Evolutionary conservation across 1,284 basidiomycete species (phyloP).

Genomic region (Pulchroboletus neoregius): DNA sequence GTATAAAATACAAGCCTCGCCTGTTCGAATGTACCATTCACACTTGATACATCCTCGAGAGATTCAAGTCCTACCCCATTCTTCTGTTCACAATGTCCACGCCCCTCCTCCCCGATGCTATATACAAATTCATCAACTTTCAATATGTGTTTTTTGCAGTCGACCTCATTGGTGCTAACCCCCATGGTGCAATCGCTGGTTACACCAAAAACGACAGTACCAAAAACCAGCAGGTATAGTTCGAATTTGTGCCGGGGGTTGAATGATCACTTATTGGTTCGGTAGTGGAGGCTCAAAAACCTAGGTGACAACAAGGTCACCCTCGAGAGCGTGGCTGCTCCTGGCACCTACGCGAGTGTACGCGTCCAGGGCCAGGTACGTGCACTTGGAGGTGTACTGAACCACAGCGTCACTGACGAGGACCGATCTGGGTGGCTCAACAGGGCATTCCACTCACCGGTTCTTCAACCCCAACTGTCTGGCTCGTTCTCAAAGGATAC

Average conservation of each 20-base stretch:
- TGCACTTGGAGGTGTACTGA: not conserved
- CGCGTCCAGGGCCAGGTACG: not conserved
- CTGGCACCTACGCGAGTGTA: not conserved
- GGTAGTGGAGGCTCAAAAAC: not conserved
- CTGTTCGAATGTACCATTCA: not conserved
- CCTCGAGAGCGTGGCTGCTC: not conserved
- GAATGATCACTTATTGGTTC: not conserved
- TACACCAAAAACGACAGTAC: not conserved
- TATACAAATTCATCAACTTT: not conserved
- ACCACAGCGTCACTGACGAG: no score
- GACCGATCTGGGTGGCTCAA: no score
- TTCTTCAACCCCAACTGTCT: no score
- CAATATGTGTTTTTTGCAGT: no score
- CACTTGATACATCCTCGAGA: not conserved
- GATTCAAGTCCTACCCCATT: no score
- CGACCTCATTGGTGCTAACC: not conserved
- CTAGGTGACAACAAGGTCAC: not conserved
- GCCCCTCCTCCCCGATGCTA: not conserved
- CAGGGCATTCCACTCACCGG: no score
- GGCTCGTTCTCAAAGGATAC: no score
- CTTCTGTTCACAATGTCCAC: not conserved
- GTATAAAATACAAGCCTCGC: not conserved
- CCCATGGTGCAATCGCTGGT: not conserved
- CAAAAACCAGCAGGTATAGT: not conserved
- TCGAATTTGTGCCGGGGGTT: not conserved